A percentile compares a stretch with the other conserved stretches of the same genome.
Evolutionary conservation across 2,329 filamentous ascomycete species (phyloP).

Genomic region (Cadophora sp.): DNA sequence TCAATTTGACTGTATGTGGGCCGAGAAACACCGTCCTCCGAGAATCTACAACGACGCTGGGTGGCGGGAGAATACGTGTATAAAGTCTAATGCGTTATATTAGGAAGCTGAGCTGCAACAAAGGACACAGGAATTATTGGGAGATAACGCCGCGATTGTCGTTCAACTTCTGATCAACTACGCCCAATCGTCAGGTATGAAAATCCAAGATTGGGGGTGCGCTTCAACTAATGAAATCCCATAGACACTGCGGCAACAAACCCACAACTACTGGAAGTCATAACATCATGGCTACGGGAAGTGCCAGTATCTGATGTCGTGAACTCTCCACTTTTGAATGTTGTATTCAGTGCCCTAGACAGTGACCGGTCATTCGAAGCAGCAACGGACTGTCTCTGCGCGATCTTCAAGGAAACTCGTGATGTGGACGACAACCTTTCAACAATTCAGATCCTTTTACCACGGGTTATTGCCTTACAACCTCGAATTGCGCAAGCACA

Average conservation of each 20-base stretch:
- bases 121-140: conserved; percentile 87
- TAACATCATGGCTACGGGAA: conserved; percentile 95
- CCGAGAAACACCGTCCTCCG: conserved; percentile 58
- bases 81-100: conserved; percentile 57
- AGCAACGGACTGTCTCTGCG: conserved; percentile 90
- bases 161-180: conserved; percentile 89
- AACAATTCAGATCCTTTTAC: conserved; percentile 83
- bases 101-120: conserved; percentile 94
- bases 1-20: conserved; percentile 97
- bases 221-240: conserved; percentile 26
- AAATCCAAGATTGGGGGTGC: conserved; percentile 21
- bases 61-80: conserved; percentile 46
- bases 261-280: conserved; percentile 90
- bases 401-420: conserved; percentile 88
- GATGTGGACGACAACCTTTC: conserved; percentile 91
- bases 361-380: conserved; percentile 82
- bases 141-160: conserved; percentile 89
- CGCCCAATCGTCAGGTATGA: conserved; percentile 85
- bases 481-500: conserved; percentile 79
- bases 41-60: conserved; percentile 46
- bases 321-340: conserved; percentile 81
- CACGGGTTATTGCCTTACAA: conserved; percentile 76
- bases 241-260: conserved; percentile 80
- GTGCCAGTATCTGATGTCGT: conserved; percentile 85
- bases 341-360: conserved; percentile 79